Conservation (phyloP, 495 filamentous ascomycete genomes). For the Aspergillus asperescens region DNA sequence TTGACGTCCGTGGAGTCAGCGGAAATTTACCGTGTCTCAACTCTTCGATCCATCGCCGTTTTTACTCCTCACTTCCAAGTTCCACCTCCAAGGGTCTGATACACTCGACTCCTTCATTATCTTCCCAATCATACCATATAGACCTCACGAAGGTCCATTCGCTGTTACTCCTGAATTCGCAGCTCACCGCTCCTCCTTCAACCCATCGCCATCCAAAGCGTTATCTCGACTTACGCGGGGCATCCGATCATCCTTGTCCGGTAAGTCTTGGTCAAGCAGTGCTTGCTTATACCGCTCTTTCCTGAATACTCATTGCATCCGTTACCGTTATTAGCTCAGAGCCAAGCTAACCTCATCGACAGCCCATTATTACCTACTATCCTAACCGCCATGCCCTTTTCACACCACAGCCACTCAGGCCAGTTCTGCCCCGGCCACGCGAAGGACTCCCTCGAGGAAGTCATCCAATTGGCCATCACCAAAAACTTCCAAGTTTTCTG, state of each 20-base stretch:
- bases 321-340: neutral
- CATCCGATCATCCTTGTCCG: neutral
- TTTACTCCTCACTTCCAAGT: neutral
- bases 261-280: neutral
- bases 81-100: too few relatives aligned
- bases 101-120: too few relatives aligned
- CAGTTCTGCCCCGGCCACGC: slow-evolving; percentile 94
- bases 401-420: slow-evolving; percentile 97
- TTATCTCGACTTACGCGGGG: slow-evolving; percentile 4
- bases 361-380: neutral
- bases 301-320: too few relatives aligned
- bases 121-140: too few relatives aligned
- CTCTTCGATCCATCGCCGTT: neutral
- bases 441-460: slow-evolving; percentile 72
- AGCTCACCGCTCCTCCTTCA: slow-evolving; percentile 4
- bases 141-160: too few relatives aligned
- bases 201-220: neutral
- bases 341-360: neutral
- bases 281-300: slow-evolving; percentile 1
- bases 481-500: slow-evolving; percentile 76
- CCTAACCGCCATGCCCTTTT: slow-evolving; percentile 72
- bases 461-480: slow-evolving; percentile 72
- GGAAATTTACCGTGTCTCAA: neutral
- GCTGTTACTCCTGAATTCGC: neutral
- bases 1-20: neutral